These are phyloP conservation scores for Ricinus communis DNA, from an alignment of 345 rosid genomes.

Conservation along the genomic window DNA sequence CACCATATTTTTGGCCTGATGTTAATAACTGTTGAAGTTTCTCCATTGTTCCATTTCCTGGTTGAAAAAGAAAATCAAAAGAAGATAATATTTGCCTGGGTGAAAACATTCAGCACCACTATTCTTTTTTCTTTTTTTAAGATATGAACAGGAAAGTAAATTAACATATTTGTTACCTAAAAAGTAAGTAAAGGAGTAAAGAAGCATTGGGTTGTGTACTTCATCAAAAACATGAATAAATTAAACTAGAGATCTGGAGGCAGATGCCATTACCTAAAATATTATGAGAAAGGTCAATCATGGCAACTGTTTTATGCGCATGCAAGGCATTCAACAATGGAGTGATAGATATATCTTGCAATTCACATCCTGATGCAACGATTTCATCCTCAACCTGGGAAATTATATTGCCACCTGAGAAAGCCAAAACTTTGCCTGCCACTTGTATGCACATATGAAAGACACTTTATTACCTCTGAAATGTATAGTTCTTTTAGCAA, in stretches of 20 bases:
- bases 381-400: slow-evolving; percentile 91
- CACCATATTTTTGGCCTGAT: slow-evolving; percentile 75
- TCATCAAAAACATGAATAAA: slow-evolving; percentile 1
- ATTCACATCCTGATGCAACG: slow-evolving; percentile 67
- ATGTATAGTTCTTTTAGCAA: slow-evolving; percentile 75
- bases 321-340: slow-evolving; percentile 78
- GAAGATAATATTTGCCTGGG: no score
- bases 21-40: slow-evolving; percentile 68
- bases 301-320: slow-evolving; percentile 59
- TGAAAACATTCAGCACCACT: slow-evolving; percentile 15
- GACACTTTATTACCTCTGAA: slow-evolving; percentile 58
- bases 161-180: not conserved
- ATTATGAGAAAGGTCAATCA: slow-evolving; percentile 88
- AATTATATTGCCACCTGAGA: not conserved
- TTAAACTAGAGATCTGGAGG: slow-evolving; percentile 1
- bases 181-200: not conserved
- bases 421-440: slow-evolving; percentile 11
- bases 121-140: no score
- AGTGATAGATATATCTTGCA: slow-evolving; percentile 86
- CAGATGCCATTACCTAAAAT: slow-evolving; percentile 58
- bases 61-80: no score
- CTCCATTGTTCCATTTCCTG: slow-evolving; percentile 97
- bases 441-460: slow-evolving; percentile 8
- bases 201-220: not conserved
- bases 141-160: not conserved